Base-by-base conservation (phyloP, 139 green algal species). In the Nannochloris sp. region DNA sequence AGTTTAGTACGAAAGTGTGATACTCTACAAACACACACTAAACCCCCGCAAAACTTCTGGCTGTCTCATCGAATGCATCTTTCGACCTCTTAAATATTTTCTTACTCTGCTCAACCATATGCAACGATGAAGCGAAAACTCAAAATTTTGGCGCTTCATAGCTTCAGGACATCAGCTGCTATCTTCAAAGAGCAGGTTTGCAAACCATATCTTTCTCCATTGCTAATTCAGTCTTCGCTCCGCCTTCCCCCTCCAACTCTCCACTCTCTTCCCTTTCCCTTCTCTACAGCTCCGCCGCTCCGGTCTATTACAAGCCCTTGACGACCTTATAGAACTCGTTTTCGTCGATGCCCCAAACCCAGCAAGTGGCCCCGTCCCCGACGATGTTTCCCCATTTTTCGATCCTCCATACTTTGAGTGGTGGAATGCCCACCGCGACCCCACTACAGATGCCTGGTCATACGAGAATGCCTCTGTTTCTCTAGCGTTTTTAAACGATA, bases 171-270 rank as follows among this genome's bases (percentile, higher is more conserved):
- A 0, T 76, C 60, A 15, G 71, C 31, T 0, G 27, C 7, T 1
- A 87, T 84, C 4, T 87, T 87, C 30, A 23, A 77, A 32, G 35
- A 83, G 24, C 80, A 87, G 67, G 74, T 81, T 3, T 19, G 6
- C 7, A 51, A 15, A 25, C 29, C 19, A 42, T 54, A 27, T 3
- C 32, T 1, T 25, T 10, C 19, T 30, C n/a, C 6, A 59, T 8
- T 4, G 32, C 2, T 15, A 25, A 2, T 27, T 67, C 6, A 36
- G 15, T 30, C 6, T 24, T 7, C 30, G 45, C 27, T 27, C 0
- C 12, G 33, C 30, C 19, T 30, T n/a, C 42, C n/a, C 8, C 27
- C 31, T 15, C 14, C n/a, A 33, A 24, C 31, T 34, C 13, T 8
- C 61, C 25, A 38, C 58, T 27, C 58, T 23, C 10, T 15, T 39